Evolutionary conservation across 2,329 filamentous ascomycete species (phyloP).

Genomic region (Aureobasidium melanogenum): DNA sequence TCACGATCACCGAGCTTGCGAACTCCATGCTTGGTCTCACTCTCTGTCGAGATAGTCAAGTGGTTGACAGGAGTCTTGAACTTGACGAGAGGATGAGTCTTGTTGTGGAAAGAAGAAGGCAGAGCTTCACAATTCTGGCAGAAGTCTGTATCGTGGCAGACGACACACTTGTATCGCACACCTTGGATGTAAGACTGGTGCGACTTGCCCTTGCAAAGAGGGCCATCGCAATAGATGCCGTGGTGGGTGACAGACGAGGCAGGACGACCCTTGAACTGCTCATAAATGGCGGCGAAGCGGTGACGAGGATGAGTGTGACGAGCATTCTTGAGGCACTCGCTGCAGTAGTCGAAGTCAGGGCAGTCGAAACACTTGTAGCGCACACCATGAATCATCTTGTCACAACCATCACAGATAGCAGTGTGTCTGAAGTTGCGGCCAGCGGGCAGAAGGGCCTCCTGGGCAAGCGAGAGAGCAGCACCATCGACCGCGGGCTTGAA

Average conservation of each 20-base stretch:
- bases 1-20: slow-evolving; percentile 63
- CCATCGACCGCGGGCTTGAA: slow-evolving; percentile 63
- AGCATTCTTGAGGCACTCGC: slow-evolving; percentile 60
- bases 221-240: slow-evolving; percentile 92
- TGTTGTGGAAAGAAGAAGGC: slow-evolving; percentile 78
- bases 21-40: slow-evolving; percentile 64
- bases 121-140: slow-evolving; percentile 88
- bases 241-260: slow-evolving; percentile 56
- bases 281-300: slow-evolving; percentile 82
- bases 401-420: slow-evolving; percentile 90
- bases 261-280: slow-evolving; percentile 35
- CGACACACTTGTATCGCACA: slow-evolving; percentile 90
- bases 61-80: slow-evolving; percentile 88
- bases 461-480: slow-evolving; percentile 50
- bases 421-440: slow-evolving; percentile 76
- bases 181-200: slow-evolving; percentile 61
- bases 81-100: slow-evolving; percentile 94
- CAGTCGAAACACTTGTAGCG: slow-evolving; percentile 96
- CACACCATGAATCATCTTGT: slow-evolving; percentile 75
- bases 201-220: slow-evolving; percentile 61
- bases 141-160: slow-evolving; percentile 92
- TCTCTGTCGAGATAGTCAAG: slow-evolving; percentile 76
- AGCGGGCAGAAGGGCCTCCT: slow-evolving; percentile 61
- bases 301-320: slow-evolving; percentile 67
- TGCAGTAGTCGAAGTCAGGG: slow-evolving; percentile 96